Evolutionary conservation across 2,329 filamentous ascomycete genomes (phyloP).

Genomic region (Huntiella abstrusa): DNA sequence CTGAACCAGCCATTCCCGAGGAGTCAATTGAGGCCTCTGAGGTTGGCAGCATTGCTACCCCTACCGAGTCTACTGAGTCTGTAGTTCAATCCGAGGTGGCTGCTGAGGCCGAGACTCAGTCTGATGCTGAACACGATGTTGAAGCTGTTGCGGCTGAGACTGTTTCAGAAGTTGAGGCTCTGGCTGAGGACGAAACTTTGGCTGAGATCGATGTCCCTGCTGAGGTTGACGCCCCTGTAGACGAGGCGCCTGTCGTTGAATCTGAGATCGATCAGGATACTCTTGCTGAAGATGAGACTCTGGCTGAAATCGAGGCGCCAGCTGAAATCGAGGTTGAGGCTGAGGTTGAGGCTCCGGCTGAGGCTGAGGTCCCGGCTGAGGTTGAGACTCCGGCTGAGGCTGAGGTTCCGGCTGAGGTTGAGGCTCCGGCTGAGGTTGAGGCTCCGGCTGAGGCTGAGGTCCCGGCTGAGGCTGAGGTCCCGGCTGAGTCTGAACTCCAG

Average conservation of each 20-base stretch:
- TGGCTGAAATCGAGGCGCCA: not conserved
- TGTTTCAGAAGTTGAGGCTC: slow-evolving; percentile 5
- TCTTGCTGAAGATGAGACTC: not conserved
- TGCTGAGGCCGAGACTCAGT: not conserved
- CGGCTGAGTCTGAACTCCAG: not conserved
- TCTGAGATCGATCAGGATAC: not conserved
- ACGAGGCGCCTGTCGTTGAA: not conserved
- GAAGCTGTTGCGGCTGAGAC: slow-evolving; percentile 4
- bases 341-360: slow-evolving; percentile 3
- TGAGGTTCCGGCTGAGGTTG: slow-evolving; percentile 4
- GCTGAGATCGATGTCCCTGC: not conserved
- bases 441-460: slow-evolving; percentile 1
- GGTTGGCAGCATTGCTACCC: not conserved
- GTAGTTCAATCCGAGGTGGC: not conserved
- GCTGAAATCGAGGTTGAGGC: not conserved
- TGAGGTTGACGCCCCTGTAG: not conserved
- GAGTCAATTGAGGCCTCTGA: not conserved
- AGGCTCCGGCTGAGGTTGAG: slow-evolving; percentile 3
- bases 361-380: not conserved
- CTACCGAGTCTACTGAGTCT: not conserved
- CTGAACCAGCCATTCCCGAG: not conserved
- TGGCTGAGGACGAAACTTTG: slow-evolving; percentile 12
- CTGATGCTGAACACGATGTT: slow-evolving; percentile 8
- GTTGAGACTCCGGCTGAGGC: not conserved
- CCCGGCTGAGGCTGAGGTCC: not conserved